These are phyloP conservation scores for Bolboschoenoplectus hybrid DNA, from an alignment of 202 grass and related monocot species.

Conservation along the genomic window DNA sequence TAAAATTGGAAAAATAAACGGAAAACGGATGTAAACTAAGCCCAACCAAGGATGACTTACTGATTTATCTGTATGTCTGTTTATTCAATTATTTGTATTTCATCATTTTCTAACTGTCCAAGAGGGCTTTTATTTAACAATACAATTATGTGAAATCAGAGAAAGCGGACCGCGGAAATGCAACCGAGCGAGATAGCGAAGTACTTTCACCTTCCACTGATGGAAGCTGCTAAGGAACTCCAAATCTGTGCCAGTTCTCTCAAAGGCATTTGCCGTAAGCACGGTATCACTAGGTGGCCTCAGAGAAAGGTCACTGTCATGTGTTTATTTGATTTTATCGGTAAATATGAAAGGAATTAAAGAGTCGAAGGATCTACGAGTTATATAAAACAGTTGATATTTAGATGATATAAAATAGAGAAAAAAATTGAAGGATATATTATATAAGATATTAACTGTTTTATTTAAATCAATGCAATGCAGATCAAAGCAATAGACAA, in stretches of 20 bases:
- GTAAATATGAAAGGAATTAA: not conserved
- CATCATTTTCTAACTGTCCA: not conserved
- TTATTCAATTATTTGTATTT: slow-evolving; percentile 30
- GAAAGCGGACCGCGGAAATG: slow-evolving; percentile 48
- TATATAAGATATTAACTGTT: too few species aligned
- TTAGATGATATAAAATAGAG: not conserved
- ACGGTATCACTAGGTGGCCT: slow-evolving; percentile 35
- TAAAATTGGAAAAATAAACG: not conserved
- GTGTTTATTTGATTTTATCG: not conserved
- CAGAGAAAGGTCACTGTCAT: slow-evolving; percentile 32
- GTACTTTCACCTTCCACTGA: slow-evolving; percentile 32
- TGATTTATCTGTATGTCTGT: not conserved
- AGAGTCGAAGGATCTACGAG: not conserved
- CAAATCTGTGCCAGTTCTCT: slow-evolving; percentile 35
- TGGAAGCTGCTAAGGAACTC: slow-evolving; percentile 33
- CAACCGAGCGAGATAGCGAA: slow-evolving; percentile 18
- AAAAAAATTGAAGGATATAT: not conserved
- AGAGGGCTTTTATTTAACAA: not conserved
- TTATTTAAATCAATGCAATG: not conserved
- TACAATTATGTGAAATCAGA: slow-evolving; percentile 36
- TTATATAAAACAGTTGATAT: not conserved
- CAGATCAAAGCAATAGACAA: slow-evolving; percentile 13
- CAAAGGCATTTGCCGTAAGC: slow-evolving; percentile 18
- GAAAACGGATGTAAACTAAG: not conserved
- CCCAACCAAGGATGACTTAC: not conserved